phyloP scores from a whole-genome alignment of 1,284 basidiomycete species.

The Boletellus sp. region DNA sequence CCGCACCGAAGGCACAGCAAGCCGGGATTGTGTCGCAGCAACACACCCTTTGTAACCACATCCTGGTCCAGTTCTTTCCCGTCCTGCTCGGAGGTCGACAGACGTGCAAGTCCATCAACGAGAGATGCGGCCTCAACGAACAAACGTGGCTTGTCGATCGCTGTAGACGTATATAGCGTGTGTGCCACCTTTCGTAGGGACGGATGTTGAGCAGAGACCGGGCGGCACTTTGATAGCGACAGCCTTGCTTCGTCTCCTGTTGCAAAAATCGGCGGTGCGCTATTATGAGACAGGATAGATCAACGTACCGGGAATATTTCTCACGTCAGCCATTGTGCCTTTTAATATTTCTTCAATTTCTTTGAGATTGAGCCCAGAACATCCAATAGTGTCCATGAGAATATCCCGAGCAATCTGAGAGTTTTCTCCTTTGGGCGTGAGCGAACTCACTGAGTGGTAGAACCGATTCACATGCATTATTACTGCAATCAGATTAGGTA shows the following conservation, averaged over 20 bases:
- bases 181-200: constrained; percentile 43
- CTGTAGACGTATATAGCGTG: constrained; percentile 44
- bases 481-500: constrained; percentile 47
- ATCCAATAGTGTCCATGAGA: constrained; percentile 58
- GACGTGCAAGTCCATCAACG: constrained; percentile 50
- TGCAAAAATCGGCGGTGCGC: neutral
- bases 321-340: constrained; percentile 31
- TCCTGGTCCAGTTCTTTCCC: constrained; percentile 49
- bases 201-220: constrained; percentile 41
- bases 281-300: neutral
- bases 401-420: constrained; percentile 60
- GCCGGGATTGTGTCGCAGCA: constrained; percentile 37
- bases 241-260: constrained; percentile 48
- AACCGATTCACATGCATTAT: constrained; percentile 57
- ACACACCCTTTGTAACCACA: constrained; percentile 55
- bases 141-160: constrained; percentile 58
- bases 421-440: constrained; percentile 54
- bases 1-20: constrained; percentile 60
- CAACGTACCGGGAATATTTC: constrained; percentile 20
- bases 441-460: constrained; percentile 46
- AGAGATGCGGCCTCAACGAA: constrained; percentile 70
- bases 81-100: constrained; percentile 28
- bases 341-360: constrained; percentile 47
- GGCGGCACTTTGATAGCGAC: constrained; percentile 54
- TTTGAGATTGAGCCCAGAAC: constrained; percentile 58